Conservation (phyloP, 805 yeast species). For the Saccharomycopsis vini region DNA sequence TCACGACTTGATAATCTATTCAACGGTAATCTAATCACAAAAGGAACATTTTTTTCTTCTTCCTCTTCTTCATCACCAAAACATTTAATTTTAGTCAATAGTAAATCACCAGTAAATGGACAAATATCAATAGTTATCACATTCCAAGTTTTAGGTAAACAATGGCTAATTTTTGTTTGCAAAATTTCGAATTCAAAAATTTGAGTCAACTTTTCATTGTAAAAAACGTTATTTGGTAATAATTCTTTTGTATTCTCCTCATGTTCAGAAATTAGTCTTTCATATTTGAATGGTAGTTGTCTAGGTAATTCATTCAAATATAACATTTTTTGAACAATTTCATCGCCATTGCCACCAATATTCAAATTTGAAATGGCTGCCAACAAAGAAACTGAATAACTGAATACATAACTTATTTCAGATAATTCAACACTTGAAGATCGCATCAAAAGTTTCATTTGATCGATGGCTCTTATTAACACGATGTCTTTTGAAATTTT, state of each 20-base stretch:
- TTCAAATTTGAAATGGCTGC: slow-evolving; percentile 13
- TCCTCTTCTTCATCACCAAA: no score
- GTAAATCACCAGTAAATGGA: slow-evolving; percentile 45
- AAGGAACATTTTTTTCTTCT: slow-evolving; percentile 28
- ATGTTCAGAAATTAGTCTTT: neutral
- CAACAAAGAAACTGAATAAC: slow-evolving; percentile 7
- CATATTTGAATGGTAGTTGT: slow-evolving; percentile 15
- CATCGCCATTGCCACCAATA: neutral
- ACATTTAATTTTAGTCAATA: slow-evolving; percentile 39
- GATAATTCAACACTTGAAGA: slow-evolving; percentile 3
- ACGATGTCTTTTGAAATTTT: neutral
- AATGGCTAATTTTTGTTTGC: neutral
- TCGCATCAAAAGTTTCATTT: neutral
- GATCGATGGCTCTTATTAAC: neutral
- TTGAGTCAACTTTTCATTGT: neutral
- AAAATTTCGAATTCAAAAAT: neutral
- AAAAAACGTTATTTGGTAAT: neutral
- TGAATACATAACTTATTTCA: slow-evolving; percentile 7
- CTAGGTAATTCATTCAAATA: slow-evolving; percentile 16
- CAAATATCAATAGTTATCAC: slow-evolving; percentile 56
- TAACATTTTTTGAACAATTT: slow-evolving; percentile 5
- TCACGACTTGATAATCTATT: slow-evolving; percentile 39
- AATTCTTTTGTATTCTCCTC: neutral
- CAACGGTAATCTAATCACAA: slow-evolving; percentile 51
- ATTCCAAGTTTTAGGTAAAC: slow-evolving; percentile 44